Conservation (phyloP, 352 stramenopile species). For the Phytopythium vexans region DNA sequence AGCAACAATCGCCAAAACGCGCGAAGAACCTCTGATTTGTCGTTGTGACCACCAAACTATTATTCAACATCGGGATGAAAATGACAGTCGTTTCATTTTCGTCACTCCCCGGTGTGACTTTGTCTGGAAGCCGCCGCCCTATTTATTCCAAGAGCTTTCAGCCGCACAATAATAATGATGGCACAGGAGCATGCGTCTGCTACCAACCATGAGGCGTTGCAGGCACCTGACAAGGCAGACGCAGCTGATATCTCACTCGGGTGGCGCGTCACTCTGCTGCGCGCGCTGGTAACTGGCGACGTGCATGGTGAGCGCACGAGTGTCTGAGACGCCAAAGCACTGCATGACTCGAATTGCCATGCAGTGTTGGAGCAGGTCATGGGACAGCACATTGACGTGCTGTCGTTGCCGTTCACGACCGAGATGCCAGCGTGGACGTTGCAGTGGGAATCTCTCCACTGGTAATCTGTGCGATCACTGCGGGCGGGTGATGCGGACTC, state of each 20-base stretch:
- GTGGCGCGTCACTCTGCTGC: conserved; percentile 29
- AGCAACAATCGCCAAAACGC: too few relatives aligned
- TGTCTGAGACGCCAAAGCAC: background rate
- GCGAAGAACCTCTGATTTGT: too few relatives aligned
- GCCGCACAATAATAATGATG: too few relatives aligned
- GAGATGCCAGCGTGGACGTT: conserved; percentile 52
- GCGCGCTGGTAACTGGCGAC: conserved; percentile 24
- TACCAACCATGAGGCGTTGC: background rate
- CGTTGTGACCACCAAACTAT: too few relatives aligned
- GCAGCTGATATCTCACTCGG: conserved; percentile 15
- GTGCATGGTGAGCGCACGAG: conserved; percentile 13
- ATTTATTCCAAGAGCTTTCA: conserved; percentile 6
- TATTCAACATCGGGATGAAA: too few relatives aligned
- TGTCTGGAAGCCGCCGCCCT: background rate
- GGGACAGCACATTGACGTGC: conserved; percentile 39
- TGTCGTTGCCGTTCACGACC: conserved; percentile 54
- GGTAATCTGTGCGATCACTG: conserved; percentile 13
- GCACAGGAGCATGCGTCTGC: too few relatives aligned
- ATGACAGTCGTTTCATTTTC: too few relatives aligned
- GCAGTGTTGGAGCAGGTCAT: conserved; percentile 33
- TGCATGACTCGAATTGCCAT: background rate
- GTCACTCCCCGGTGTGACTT: background rate
- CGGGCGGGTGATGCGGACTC: too few relatives aligned
- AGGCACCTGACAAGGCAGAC: conserved; percentile 10
- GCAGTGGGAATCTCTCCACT: conserved; percentile 68